A percentile compares a stretch with the other conserved stretches of the same genome.
Conservation (phyloP, 78 protist genomes). For the Cavenderia fasciculata region DNA sequence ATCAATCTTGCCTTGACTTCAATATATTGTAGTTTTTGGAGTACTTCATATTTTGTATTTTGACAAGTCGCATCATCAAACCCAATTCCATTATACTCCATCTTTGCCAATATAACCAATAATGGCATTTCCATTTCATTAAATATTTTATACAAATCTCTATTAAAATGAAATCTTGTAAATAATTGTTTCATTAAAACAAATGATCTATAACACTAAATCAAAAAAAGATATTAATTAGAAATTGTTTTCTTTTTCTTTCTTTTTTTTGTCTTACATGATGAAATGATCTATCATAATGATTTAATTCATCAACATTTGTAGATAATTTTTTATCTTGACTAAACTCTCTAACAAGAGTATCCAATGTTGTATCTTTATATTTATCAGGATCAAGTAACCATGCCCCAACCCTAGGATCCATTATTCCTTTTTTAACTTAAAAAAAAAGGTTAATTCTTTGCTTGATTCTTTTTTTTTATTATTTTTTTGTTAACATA, state of each 20-base stretch:
- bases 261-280: neutral
- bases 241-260: neutral
- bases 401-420: conserved; percentile 63
- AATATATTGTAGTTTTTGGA: conserved; percentile 22
- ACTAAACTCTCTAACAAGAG: neutral
- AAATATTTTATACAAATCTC: too few species aligned
- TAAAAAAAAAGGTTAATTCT: too few species aligned
- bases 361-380: conserved; percentile 33
- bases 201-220: conserved; percentile 27
- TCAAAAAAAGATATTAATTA: neutral
- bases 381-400: conserved; percentile 7
- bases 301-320: neutral
- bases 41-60: neutral
- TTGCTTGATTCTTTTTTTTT: too few species aligned
- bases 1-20: conserved; percentile 10
- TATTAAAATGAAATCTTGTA: too few species aligned
- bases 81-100: conserved; percentile 79
- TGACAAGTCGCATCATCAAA: conserved; percentile 21
- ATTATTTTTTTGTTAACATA: too few species aligned
- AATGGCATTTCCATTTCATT: conserved; percentile 62
- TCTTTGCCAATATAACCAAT: conserved; percentile 53
- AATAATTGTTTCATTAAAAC: too few species aligned
- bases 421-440: conserved; percentile 13
- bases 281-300: conserved; percentile 16
- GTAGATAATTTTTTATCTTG: neutral